phyloP scores from a whole-genome alignment of 495 filamentous ascomycete species.

The Penicillium alfredii region DNA sequence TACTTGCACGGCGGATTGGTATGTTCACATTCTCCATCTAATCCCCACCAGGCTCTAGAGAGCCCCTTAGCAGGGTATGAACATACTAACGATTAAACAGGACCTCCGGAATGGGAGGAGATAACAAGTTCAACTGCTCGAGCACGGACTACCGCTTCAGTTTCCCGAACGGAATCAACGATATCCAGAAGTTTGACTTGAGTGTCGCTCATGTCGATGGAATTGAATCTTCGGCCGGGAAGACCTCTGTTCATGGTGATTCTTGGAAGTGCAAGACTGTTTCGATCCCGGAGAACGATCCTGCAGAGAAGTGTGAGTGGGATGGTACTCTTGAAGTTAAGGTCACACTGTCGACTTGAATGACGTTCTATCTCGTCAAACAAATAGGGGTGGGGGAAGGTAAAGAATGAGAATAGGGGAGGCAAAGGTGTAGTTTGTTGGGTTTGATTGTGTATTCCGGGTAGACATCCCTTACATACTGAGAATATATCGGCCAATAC shows the following conservation, averaged over 20 bases:
- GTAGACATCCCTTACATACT: too few relatives aligned
- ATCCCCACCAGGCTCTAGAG: background rate
- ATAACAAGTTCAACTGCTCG: constrained; percentile 11
- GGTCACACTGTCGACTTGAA: too few relatives aligned
- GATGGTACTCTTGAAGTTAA: too few relatives aligned
- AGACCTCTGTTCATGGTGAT: background rate
- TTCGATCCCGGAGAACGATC: constrained; percentile 3
- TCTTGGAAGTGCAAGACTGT: constrained; percentile 10
- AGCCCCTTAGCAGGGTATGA: background rate
- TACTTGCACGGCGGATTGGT: constrained; percentile 13
- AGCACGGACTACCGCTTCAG: constrained; percentile 11
- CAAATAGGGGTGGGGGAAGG: too few relatives aligned
- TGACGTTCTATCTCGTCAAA: too few relatives aligned
- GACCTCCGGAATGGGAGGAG: constrained; percentile 8
- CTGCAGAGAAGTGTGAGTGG: constrained; percentile 7
- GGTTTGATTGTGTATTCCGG: too few relatives aligned
- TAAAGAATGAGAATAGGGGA: too few relatives aligned
- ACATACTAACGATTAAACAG: constrained; percentile 2
- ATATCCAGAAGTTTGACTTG: constrained; percentile 13
- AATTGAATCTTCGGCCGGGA: background rate
- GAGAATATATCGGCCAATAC: too few relatives aligned
- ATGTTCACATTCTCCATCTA: background rate
- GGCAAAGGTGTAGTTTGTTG: too few relatives aligned
- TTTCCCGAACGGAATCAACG: constrained; percentile 14
- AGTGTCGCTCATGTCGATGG: constrained; percentile 9